Conservation (phyloP, 176 grass and related monocot species). For the Chrysopogon serrulatus region DNA sequence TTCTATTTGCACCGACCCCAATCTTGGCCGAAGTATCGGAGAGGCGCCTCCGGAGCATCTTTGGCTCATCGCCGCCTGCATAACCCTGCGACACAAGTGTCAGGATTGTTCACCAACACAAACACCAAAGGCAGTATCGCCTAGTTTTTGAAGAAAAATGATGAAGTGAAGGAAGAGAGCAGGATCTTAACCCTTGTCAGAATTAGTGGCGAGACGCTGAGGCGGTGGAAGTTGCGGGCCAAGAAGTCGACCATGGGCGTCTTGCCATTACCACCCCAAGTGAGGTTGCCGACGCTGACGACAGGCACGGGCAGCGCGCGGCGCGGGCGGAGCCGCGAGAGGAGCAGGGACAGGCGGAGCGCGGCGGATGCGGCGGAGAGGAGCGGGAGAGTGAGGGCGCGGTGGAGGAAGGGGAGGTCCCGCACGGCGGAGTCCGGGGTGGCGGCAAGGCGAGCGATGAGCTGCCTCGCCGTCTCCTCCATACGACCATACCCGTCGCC, state of each 20-base stretch:
- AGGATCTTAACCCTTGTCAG: conserved; percentile 57
- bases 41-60: conserved; percentile 69
- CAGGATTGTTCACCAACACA: not conserved
- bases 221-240: conserved; percentile 38
- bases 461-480: conserved; percentile 52
- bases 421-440: conserved; percentile 50
- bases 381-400: conserved; percentile 53
- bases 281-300: conserved; percentile 84
- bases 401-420: conserved; percentile 51
- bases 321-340: conserved; percentile 40
- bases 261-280: conserved; percentile 84
- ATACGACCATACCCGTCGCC: not conserved
- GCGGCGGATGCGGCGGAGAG: conserved; percentile 58
- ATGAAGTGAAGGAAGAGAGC: not conserved
- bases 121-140: not conserved
- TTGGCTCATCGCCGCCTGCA: conserved; percentile 65
- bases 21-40: conserved; percentile 48
- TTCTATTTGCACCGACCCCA: conserved; percentile 66
- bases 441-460: conserved; percentile 39
- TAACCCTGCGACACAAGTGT: conserved; percentile 50
- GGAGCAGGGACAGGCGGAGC: conserved; percentile 29
- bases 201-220: conserved; percentile 45
- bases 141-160: not conserved
- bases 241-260: conserved; percentile 84
- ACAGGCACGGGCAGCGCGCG: conserved; percentile 49